Percentiles rank a stretch among this genome's conserved stretches.
These are phyloP conservation scores for Hypoxylon sp. DNA, from an alignment of 2,329 filamentous ascomycete genomes.

Conservation along the genomic window DNA sequence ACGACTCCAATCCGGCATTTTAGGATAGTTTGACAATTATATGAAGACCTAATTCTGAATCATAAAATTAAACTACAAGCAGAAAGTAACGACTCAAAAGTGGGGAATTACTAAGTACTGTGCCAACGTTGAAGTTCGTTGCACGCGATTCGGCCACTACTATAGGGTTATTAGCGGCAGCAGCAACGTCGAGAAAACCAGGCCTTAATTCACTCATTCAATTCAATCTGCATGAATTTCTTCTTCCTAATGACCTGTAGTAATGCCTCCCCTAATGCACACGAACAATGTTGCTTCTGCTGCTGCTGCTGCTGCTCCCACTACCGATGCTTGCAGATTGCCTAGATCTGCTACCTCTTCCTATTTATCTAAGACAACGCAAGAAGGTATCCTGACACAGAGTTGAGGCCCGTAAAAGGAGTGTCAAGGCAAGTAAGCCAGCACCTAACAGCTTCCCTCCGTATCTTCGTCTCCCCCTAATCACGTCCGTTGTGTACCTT, in stretches of 20 bases:
- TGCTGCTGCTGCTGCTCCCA: constrained; percentile 10
- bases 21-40: background rate
- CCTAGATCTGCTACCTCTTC: constrained; percentile 27
- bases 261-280: constrained; percentile 7
- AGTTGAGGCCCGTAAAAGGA: constrained; percentile 43
- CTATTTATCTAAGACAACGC: constrained; percentile 40
- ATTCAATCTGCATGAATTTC: constrained; percentile 42
- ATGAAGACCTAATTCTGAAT: background rate
- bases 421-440: constrained; percentile 39
- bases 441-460: constrained; percentile 24
- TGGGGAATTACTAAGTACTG: constrained; percentile 20
- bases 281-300: background rate
- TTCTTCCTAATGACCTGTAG: constrained; percentile 14
- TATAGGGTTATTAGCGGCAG: constrained; percentile 2
- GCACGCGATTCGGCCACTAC: background rate
- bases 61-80: background rate
- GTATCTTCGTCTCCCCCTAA: constrained; percentile 3
- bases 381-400: constrained; percentile 47
- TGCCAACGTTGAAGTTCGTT: background rate
- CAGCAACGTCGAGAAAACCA: constrained; percentile 6
- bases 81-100: constrained; percentile 25
- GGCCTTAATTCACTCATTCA: constrained; percentile 25
- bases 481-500: constrained; percentile 25
- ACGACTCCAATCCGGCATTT: background rate
- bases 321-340: constrained; percentile 33